Percentiles rank a stretch among this genome's conserved stretches.
phyloP scores from a whole-genome alignment of 1,284 basidiomycete genomes.

The Boletus holoroseus region DNA sequence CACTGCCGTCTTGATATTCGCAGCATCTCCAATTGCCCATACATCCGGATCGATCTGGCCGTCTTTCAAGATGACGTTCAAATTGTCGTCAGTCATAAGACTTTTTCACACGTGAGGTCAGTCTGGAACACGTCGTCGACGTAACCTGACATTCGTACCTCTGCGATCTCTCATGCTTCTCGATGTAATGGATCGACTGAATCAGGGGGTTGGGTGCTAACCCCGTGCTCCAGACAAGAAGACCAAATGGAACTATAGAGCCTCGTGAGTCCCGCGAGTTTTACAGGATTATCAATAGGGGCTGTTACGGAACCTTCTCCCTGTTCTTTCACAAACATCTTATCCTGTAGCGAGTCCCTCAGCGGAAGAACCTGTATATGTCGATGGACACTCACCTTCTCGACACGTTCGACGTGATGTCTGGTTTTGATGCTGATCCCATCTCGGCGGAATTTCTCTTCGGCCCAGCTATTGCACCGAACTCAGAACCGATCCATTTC shows the following conservation, averaged over 20 bases:
- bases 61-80: slow-evolving; percentile 55
- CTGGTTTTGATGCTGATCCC: slow-evolving; percentile 73
- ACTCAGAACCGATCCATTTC: slow-evolving; percentile 8
- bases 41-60: slow-evolving; percentile 65
- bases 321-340: slow-evolving; percentile 56
- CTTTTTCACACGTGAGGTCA: slow-evolving; percentile 32
- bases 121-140: slow-evolving; percentile 8
- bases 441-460: slow-evolving; percentile 70
- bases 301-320: slow-evolving; percentile 46
- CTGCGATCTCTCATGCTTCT: slow-evolving; percentile 59
- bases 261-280: slow-evolving; percentile 18
- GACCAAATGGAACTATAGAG: slow-evolving; percentile 63
- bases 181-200: slow-evolving; percentile 50
- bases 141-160: slow-evolving; percentile 39
- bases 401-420: slow-evolving; percentile 77
- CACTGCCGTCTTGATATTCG: slow-evolving; percentile 52
- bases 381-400: slow-evolving; percentile 41
- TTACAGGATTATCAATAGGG: slow-evolving; percentile 14
- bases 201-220: slow-evolving; percentile 77
- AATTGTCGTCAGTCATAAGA: slow-evolving; percentile 56
- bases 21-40: slow-evolving; percentile 81
- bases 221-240: slow-evolving; percentile 85
- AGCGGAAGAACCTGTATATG: slow-evolving; percentile 15
- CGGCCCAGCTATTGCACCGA: slow-evolving; percentile 50
- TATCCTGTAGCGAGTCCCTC: slow-evolving; percentile 38